Base-by-base conservation (phyloP, 805 yeast genomes). In the Pichia cabralensis region DNA sequence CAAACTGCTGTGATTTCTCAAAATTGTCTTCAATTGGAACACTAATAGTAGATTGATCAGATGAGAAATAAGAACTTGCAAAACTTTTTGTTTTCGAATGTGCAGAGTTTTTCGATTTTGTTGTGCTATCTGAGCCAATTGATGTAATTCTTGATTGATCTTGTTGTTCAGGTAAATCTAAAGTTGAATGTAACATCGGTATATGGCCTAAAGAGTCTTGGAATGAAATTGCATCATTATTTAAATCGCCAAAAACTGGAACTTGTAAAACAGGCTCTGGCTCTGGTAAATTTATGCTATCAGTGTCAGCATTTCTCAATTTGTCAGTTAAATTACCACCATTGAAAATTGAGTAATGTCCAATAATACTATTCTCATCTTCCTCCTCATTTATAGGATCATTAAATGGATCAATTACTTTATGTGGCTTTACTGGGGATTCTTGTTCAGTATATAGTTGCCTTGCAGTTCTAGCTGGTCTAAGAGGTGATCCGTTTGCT, bases 231-330 rank as follows among this genome's bases (percentile, higher is more conserved):
- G 32, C 25, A 16, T 42, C 41, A 49, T 60, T 40, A 34, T 62
- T 59, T 3, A 80, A 80, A 33, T 74, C 78, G 3, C 78, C 79
- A 55, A 64, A 76, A 3, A 79, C 74, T 33, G 69, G 69, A 10
- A 75, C 76, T 17, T 72, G 74, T 52, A 71, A 77, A 32, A 72
- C 71, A 34, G 81, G 83, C 46, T 69, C 72, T n/a, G 80, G 82
- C 4, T 74, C 74, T 22, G 73, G 75, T 22, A 76, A 52, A 28
- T 73, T 65, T 30, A 78, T 50, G 22, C 31, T 43, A 38, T 47
- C 49, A 22, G 58, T 43, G 10, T 41, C 34, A n/a, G 74, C 65
- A 39, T 59, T 59, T 23, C 52, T 47, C 6, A 65, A 57, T 18
- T 51, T 55, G 23, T 55, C 51, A 39, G 43, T 30, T 31, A 36